Base-by-base conservation (phyloP, 352 stramenopile genomes). In the Phytophthora ramorum region DNA sequence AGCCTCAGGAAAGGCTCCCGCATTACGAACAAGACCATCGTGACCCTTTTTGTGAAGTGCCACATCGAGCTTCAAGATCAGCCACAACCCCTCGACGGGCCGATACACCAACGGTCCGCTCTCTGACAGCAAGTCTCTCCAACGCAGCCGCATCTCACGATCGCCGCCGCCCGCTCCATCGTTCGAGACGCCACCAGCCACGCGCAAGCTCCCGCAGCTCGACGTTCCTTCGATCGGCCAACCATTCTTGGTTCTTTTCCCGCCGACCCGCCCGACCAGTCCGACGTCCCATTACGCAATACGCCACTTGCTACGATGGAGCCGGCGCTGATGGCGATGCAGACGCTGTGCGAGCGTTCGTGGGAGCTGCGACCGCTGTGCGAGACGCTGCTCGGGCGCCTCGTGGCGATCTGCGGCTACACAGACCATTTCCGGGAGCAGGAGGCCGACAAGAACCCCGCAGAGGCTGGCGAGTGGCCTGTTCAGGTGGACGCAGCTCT, bases 311-410 rank as follows among this genome's bases (percentile, higher is more conserved):
- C 38, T 24, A 51, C 55, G 28, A 78, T 78, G 71, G 71, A 78
- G 58, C 64, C 64, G 24, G 48, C 59, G 43, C 45, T 76, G 22
- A 61, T 68, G 46, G 30, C 58, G 13, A 62, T 78, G 50, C 63
- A 71, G 38, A 53, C 51, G 35, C 48, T 76, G 2, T 73, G 63
- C 12, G 70, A 69, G 26, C 61, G 44, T 47, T 71, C 70, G 14
- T 67, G 66, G 61, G 73, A 81, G 62, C 45, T 81, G 58, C 73
- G 51, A 19, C 69, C 70, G 24, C 58, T 78, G 50, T 69, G 69
- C 56, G 73, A 76, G 62, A 69, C 55, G 56, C 49, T 81, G 17
- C 32, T 78, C 16, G 63, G 55, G 5, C 69, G 73, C 1, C 58
- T 81, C 37, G 71, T 69, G 45, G 71, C 67, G 19, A 71, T 78